Evolutionary conservation across 2,329 filamentous ascomycete species (phyloP).

Genomic region (Tolypocladium pustulatum): DNA sequence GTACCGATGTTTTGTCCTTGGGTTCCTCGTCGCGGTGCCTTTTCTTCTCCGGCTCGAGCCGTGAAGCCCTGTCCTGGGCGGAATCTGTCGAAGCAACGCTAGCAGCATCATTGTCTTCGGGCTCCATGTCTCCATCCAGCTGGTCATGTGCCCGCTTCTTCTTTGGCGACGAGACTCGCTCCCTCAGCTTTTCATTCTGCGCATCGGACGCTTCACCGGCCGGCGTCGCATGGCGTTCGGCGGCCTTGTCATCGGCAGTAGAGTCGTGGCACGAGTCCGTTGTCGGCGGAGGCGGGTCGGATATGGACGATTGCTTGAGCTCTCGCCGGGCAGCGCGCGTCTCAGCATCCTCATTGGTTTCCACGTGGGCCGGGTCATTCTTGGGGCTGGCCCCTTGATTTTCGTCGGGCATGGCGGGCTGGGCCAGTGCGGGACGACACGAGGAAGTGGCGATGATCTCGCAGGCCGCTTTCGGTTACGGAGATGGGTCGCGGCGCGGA

Average conservation of each 20-base stretch:
- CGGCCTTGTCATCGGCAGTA: slow-evolving; percentile 11
- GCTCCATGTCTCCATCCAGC: slow-evolving; percentile 38
- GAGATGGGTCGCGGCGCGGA: neutral
- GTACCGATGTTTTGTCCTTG: slow-evolving; percentile 21
- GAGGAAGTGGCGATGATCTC: neutral
- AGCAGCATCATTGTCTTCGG: slow-evolving; percentile 30
- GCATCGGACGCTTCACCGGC: slow-evolving; percentile 21
- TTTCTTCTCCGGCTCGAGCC: slow-evolving; percentile 54
- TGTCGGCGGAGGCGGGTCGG: slow-evolving; percentile 27
- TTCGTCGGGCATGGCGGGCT: slow-evolving; percentile 32
- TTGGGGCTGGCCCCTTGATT: slow-evolving; percentile 29
- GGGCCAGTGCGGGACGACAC: neutral
- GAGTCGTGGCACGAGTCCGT: slow-evolving; percentile 1
- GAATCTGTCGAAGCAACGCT: slow-evolving; percentile 31
- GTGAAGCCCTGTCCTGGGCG: slow-evolving; percentile 35
- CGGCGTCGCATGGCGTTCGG: slow-evolving; percentile 18
- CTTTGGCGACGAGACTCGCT: slow-evolving; percentile 49
- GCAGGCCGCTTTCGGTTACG: neutral
- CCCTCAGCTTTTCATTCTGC: slow-evolving; percentile 29
- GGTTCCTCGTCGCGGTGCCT: slow-evolving; percentile 43
- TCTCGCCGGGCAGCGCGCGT: slow-evolving; percentile 54
- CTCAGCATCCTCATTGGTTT: slow-evolving; percentile 47
- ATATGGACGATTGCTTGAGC: slow-evolving; percentile 54
- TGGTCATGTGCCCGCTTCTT: slow-evolving; percentile 55
- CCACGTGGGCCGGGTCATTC: slow-evolving; percentile 19